Conservation (phyloP, 2,329 filamentous ascomycete species). For the Neopestalotiopsis sp. region DNA sequence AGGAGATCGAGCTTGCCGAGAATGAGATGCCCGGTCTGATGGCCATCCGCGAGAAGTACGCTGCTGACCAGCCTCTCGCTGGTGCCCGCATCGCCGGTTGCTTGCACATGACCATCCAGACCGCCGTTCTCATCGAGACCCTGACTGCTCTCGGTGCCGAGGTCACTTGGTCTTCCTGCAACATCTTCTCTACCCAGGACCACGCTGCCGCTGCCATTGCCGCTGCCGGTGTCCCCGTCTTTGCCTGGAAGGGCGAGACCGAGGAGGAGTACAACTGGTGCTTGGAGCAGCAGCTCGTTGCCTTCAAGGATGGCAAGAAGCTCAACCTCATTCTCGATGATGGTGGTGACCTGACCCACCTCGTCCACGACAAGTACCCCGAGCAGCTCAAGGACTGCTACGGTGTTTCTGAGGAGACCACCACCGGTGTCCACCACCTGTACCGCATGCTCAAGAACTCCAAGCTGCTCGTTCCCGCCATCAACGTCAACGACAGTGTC, state of each 20-base stretch:
- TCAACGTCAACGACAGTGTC: conserved; percentile 99
- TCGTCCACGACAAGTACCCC: conserved; percentile 98
- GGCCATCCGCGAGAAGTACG: conserved; percentile 92
- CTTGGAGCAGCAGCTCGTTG: conserved; percentile 94
- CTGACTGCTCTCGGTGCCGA: conserved; percentile 93
- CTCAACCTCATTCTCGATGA: conserved; percentile 99
- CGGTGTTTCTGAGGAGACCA: conserved; percentile 99
- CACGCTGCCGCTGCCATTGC: conserved; percentile 98
- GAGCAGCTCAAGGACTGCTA: conserved; percentile 98
- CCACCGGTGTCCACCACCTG: conserved; percentile 98
- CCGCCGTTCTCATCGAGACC: conserved; percentile 98
- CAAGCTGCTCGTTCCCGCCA: conserved; percentile 88
- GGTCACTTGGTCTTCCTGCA: conserved; percentile 98
- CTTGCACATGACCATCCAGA: conserved; percentile 99
- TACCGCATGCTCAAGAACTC: conserved; percentile 96
- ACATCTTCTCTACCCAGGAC: conserved; percentile 99
- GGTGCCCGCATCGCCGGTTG: conserved; percentile 97
- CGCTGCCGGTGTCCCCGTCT: conserved; percentile 87
- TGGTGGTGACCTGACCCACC: conserved; percentile 93
- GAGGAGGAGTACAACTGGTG: conserved; percentile 99
- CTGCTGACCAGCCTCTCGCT: conserved; percentile 87
- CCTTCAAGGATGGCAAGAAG: conserved; percentile 96
- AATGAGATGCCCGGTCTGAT: conserved; percentile 98
- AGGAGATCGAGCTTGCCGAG: conserved; percentile 98
- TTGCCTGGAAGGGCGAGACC: conserved; percentile 85